Evolutionary conservation across 176 grass and related monocot genomes (phyloP).

Genomic region (Carex littledalei): DNA sequence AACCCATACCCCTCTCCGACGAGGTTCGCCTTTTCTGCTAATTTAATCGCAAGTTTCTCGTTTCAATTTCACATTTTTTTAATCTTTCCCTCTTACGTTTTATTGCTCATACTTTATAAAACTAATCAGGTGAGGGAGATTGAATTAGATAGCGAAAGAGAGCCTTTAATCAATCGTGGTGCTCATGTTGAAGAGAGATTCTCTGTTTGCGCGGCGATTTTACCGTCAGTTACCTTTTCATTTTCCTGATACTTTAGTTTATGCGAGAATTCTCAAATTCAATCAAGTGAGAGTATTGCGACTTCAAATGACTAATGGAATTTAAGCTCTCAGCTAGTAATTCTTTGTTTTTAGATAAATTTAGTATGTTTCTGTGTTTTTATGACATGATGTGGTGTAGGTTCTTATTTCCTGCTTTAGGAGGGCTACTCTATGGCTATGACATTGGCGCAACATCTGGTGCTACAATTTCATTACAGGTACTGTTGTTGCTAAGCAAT

Average conservation of each 20-base stretch:
- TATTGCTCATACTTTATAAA: not conserved
- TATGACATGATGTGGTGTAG: slow-evolving; percentile 31
- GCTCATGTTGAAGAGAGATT: slow-evolving; percentile 34
- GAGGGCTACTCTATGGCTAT: slow-evolving; percentile 92
- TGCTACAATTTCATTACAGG: slow-evolving; percentile 79
- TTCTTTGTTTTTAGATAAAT: not conserved
- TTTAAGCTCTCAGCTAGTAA: not conserved
- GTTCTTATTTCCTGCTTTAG: slow-evolving; percentile 87
- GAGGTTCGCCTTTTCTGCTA: not conserved
- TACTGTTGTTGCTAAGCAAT: not conserved
- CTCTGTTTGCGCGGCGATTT: slow-evolving; percentile 41
- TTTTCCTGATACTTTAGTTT: not conserved
- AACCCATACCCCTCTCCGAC: slow-evolving; percentile 3
- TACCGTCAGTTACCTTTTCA: slow-evolving; percentile 38
- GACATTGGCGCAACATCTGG: slow-evolving; percentile 93
- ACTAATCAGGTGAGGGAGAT: not conserved
- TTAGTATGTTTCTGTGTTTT: not conserved
- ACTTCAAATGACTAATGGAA: not conserved
- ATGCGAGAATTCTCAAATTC: not conserved
- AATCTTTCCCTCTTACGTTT: not conserved
- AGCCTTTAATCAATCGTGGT: slow-evolving; percentile 33
- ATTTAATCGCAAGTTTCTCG: not conserved
- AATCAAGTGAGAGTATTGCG: not conserved
- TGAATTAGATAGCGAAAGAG: slow-evolving; percentile 19
- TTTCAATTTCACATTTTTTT: not conserved